Percentiles rank a stretch among this genome's conserved stretches.
These are phyloP conservation scores for Syzygium aqueum DNA, from an alignment of 345 rosid genomes.

Conservation along the genomic window DNA sequence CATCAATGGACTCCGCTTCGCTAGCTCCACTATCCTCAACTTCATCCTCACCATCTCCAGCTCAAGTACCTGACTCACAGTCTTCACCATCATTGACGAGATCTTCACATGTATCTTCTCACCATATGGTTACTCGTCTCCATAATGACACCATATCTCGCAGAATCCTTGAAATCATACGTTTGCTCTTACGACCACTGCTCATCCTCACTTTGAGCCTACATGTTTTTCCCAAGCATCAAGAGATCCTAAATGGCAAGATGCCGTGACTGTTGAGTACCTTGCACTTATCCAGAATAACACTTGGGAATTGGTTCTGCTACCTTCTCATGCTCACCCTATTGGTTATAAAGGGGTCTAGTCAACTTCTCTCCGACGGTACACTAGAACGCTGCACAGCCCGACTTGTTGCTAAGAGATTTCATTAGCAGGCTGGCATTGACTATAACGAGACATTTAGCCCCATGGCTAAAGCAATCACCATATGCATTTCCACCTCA, in stretches of 20 bases:
- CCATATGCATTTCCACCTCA: background rate
- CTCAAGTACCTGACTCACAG: background rate
- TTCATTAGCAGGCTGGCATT: background rate
- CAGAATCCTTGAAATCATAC: background rate
- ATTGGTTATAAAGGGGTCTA: slow-evolving; percentile 1
- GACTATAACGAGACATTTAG: background rate
- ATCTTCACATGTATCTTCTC: background rate
- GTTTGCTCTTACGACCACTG: background rate
- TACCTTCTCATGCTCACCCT: background rate
- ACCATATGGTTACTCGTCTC: background rate
- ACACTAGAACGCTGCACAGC: background rate
- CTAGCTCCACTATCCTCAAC: background rate
- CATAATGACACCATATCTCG: background rate
- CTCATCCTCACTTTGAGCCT: background rate
- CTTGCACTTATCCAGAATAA: background rate
- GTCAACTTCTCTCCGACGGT: background rate
- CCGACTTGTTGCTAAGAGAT: background rate
- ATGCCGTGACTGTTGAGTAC: background rate
- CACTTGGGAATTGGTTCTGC: background rate
- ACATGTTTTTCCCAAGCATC: background rate
- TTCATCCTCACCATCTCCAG: background rate
- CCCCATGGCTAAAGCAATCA: background rate
- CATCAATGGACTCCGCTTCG: background rate
- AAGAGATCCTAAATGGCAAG: background rate
- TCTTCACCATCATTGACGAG: background rate